A percentile compares a stretch with the other conserved stretches of the same genome.
Evolutionary conservation across 345 rosid species (phyloP).

Genomic region (Euphorbia tirucalli): DNA sequence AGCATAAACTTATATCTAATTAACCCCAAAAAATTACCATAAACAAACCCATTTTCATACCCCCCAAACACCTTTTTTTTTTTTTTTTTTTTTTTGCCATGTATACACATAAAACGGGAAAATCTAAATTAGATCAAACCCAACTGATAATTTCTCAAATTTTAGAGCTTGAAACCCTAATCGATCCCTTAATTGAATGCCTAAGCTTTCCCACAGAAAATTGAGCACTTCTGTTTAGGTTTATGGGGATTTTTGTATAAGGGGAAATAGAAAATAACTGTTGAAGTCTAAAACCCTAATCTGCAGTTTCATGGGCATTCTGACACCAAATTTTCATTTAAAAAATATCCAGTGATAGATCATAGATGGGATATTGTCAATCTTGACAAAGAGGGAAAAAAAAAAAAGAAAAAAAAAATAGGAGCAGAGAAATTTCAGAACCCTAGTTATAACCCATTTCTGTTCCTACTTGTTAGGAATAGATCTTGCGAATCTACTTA

Average conservation of each 20-base stretch:
- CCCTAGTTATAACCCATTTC: conserved; percentile 16
- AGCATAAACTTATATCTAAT: background rate
- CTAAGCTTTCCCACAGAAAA: too few species aligned
- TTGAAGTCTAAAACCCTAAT: too few species aligned
- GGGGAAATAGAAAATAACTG: too few species aligned
- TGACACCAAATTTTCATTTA: conserved; percentile 12
- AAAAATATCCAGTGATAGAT: background rate
- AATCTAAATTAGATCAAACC: too few species aligned
- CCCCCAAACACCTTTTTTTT: too few species aligned
- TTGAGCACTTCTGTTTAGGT: background rate
- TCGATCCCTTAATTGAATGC: background rate
- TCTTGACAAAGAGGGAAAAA: conserved; percentile 5
- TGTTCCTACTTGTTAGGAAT: background rate
- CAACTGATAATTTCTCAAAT: background rate
- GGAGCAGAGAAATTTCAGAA: background rate
- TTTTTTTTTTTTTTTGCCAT: too few species aligned
- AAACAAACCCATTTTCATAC: too few species aligned
- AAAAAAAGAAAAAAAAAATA: too few species aligned
- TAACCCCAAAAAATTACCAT: too few species aligned
- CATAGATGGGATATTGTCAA: background rate
- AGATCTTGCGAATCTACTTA: conserved; percentile 21
- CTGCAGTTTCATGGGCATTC: too few species aligned
- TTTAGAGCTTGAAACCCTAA: conserved; percentile 24
- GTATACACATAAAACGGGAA: conserved; percentile 4
- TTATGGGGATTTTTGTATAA: too few species aligned